Evolutionary conservation across 352 stramenopile genomes (phyloP), one percentile per base, ranked within the genome.

Genomic region (Phytophthora colocasiae): DNA sequence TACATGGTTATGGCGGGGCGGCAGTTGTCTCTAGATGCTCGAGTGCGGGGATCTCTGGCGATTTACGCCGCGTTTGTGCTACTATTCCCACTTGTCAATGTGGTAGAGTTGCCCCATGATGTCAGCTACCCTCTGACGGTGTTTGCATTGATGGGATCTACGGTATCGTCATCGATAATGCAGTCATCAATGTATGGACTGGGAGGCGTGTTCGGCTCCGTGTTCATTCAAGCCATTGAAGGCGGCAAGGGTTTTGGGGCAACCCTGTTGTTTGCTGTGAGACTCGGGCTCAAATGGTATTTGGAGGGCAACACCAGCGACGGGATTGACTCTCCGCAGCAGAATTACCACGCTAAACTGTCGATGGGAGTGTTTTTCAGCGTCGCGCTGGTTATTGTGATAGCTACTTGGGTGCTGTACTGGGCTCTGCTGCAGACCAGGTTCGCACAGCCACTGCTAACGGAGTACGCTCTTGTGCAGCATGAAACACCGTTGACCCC

Each of bases 1-100:
- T 94, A 91, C 66, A 94, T 94, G 86, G 77, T 94, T 45, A 70
- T 94, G 48, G 77, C 78, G 2, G 86, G 86, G 8, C 79, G 86
- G 0, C 82, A 92, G 54, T 53, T 91, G 57, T 76, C 79, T 29
- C 67, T 94, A 31, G 71, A 89, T 46, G 52, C 56, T 22, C 73
- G 86, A 17, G 86, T 94, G 71, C 68, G 89, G 47, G 70, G 67
- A 6, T 87, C 83, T 3, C 50, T 92, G 41, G 75, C 67, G 15
- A 63, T 39, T 22, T 91, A 92, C 62, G 66, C 88, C 1, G 40
- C 73, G 19, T 91, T 89, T 39, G 62, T 89, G 39, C 46, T 91
- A 32, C 52, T 87, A 49, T 60, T 94, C 17, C 82, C 83, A 40
- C 55, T 91, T 19, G 72, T 71, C 46, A 92, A 92, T 52, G 63